A percentile compares a stretch with the other conserved stretches of the same genome.
phyloP scores from a whole-genome alignment of 768 basidiomycete species.

The Pleurotus eryngii region DNA sequence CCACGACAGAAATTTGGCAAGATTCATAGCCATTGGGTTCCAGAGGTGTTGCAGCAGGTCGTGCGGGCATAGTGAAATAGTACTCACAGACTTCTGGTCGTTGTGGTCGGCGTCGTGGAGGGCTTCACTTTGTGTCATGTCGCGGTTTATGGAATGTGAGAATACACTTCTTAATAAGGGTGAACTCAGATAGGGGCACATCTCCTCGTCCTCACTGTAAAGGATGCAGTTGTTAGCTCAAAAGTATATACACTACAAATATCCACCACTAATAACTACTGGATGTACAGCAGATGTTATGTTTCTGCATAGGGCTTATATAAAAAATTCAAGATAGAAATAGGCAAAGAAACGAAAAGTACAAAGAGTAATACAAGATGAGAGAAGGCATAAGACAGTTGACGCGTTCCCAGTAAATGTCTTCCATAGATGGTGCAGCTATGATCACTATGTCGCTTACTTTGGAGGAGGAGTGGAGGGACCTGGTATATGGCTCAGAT shows the following conservation, averaged over 20 bases:
- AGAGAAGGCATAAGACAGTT: no score
- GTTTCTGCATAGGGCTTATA: no score
- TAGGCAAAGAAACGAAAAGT: no score
- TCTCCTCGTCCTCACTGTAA: no score
- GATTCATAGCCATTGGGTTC: not conserved
- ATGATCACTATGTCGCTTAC: conserved; percentile 14
- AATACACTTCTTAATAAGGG: not conserved
- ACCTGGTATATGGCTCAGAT: conserved; percentile 21
- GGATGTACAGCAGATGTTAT: no score
- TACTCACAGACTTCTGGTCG: conserved; percentile 7
- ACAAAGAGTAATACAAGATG: no score
- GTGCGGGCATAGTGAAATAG: not conserved
- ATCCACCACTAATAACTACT: no score
- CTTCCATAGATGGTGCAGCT: no score
- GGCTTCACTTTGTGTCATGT: not conserved
- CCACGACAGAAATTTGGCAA: not conserved
- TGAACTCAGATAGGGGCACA: not conserved
- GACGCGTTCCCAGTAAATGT: no score
- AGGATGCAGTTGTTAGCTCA: no score
- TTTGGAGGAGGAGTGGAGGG: conserved; percentile 46
- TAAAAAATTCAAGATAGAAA: no score
- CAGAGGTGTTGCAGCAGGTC: not conserved
- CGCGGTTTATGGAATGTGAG: not conserved
- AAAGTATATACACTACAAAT: no score
- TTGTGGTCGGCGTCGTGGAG: conserved; percentile 7